Evolutionary conservation across 805 yeast genomes (phyloP).

Genomic region (Candida yuanshanica): DNA sequence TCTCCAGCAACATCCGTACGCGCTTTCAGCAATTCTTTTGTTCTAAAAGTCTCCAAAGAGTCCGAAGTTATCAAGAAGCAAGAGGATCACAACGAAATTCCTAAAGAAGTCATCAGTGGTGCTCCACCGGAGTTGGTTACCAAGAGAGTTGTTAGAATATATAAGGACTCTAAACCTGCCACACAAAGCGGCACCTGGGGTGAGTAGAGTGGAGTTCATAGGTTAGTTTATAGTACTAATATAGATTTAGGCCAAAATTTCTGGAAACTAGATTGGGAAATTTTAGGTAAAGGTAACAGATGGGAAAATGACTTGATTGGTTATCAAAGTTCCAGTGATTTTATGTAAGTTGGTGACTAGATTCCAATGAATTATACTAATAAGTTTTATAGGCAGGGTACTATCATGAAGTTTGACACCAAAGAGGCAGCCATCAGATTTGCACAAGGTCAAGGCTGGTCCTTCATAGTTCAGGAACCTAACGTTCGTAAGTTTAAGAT

Average conservation of each 20-base stretch:
- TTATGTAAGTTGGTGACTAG: conserved; percentile 57
- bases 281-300: conserved; percentile 66
- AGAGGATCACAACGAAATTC: conserved; percentile 25
- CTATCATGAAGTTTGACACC: conserved; percentile 65
- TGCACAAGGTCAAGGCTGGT: conserved; percentile 84
- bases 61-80: conserved; percentile 12
- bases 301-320: conserved; percentile 92
- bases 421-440: conserved; percentile 74
- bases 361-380: neutral
- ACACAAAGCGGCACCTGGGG: conserved; percentile 62
- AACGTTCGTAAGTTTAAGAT: conserved; percentile 64
- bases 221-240: neutral
- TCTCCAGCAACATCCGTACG: neutral
- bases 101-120: conserved; percentile 64
- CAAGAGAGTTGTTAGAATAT: conserved; percentile 69
- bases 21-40: neutral
- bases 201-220: conserved; percentile 1
- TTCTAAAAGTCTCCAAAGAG: neutral
- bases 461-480: conserved; percentile 77
- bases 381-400: conserved; percentile 61
- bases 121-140: conserved; percentile 64
- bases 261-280: conserved; percentile 86
- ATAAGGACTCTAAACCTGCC: conserved; percentile 71
- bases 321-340: conserved; percentile 73
- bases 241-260: conserved; percentile 29